Evolutionary conservation across 2,329 filamentous ascomycete species (phyloP), one percentile per base, ranked within the genome.

Genomic region (Fusarium newnesense): DNA sequence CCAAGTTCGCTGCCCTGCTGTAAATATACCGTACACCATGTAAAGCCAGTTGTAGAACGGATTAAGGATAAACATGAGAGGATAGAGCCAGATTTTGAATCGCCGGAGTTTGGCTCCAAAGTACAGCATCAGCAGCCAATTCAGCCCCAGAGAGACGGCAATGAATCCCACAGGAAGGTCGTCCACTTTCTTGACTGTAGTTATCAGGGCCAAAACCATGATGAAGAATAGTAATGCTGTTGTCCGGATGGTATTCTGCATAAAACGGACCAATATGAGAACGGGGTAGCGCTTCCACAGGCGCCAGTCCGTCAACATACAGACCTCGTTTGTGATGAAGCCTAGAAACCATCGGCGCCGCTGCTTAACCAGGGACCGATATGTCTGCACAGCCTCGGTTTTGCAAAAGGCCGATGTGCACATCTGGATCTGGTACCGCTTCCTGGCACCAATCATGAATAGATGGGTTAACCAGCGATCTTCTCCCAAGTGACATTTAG

Each of bases 1-100:
- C 96, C 96, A 99, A 4, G 96, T 98, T 73, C 96, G 89, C 81
- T 97, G 94, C 26, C 95, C 95, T 36, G 95, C 95, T 2, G 96
- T 98, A 82, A 97, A 96, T 76, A 97, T 97, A 49, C 95, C 95
- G 81, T 98, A 97, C 5, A 97, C 93, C 93, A 98, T 97, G 84
- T 98, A 98, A 66, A 94, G 89, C 96, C 96, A 98, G 83, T 98
- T 98, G 87, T 98, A 95, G 80, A 98, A 97, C 2, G 96, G 96
- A 79, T 98, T 98, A 72, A 98, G 82, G 52, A 97, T 84, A 80
- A 98, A 98, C 95, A 98, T 98, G 71, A 98, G 78, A 0, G 96
- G 96, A 80, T 98, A 98, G 10, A 98, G 86, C 92, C 94, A 96
- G 70, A 97, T 93, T 86, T 99, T 98, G 85, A 92, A 98, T 16